A percentile compares a stretch with the other conserved stretches of the same genome.
Evolutionary conservation across 225 moss, liverwort and hornwort genomes (phyloP).

Genomic region (Physcomitrium patens): DNA sequence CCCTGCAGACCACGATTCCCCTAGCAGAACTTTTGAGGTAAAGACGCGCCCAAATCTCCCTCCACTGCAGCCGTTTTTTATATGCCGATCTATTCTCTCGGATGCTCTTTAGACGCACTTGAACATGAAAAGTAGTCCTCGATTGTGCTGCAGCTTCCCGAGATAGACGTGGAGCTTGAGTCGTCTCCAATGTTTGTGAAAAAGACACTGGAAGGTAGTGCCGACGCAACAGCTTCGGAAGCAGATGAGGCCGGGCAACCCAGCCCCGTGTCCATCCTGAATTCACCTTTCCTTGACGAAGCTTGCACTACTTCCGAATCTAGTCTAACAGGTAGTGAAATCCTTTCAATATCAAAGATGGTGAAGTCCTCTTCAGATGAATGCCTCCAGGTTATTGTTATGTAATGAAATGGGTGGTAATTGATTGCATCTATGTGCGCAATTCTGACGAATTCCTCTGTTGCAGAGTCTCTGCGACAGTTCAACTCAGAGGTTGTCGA

Average conservation of each 20-base stretch:
- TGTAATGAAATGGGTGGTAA: no score
- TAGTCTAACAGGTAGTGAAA: constrained; percentile 39
- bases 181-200: constrained; percentile 34
- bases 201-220: constrained; percentile 26
- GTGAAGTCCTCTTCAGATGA: no score
- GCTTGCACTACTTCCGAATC: constrained; percentile 55
- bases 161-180: constrained; percentile 24
- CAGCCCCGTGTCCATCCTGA: constrained; percentile 59
- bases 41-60: neutral
- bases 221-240: neutral
- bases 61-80: neutral
- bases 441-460: neutral
- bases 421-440: neutral
- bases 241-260: constrained; percentile 56
- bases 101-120: no score
- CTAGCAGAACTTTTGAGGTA: constrained; percentile 36
- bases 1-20: constrained; percentile 23
- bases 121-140: neutral
- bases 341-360: neutral
- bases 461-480: constrained; percentile 37
- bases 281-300: constrained; percentile 60
- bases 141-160: constrained; percentile 29
- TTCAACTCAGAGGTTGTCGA: neutral
- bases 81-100: no score
- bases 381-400: neutral